Evolutionary conservation across 2,329 filamentous ascomycete species (phyloP).

Genomic region (Colletotrichum sp.): DNA sequence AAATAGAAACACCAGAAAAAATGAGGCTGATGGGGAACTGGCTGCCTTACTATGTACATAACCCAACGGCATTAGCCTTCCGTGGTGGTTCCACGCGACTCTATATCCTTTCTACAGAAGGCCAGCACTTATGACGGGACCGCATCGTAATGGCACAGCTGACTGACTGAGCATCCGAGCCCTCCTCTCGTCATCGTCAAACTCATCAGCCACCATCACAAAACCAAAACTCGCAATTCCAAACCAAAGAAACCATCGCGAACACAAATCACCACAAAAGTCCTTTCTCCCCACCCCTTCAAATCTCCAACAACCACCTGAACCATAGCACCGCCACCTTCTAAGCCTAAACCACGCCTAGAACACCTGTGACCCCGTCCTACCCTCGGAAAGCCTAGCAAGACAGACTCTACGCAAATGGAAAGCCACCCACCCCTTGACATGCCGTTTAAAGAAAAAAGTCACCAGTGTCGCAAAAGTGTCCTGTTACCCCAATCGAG

Average conservation of each 20-base stretch:
- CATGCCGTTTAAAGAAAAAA: background rate
- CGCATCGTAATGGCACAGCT: background rate
- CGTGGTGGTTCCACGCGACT: rapidly evolving
- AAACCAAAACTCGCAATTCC: background rate
- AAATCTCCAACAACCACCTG: background rate
- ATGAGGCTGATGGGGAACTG: background rate
- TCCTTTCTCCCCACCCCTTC: background rate
- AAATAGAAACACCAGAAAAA: background rate
- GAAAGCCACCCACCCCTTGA: background rate
- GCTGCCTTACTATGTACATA: background rate
- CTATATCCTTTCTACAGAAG: background rate
- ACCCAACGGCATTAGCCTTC: background rate
- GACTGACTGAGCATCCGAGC: background rate
- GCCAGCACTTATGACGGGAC: background rate
- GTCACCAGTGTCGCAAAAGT: background rate
- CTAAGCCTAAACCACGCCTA: background rate
- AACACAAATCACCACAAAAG: background rate
- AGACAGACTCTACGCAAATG: background rate
- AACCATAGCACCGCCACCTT: background rate
- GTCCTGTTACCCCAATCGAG: background rate
- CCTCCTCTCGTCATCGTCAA: background rate
- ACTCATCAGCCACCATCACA: background rate
- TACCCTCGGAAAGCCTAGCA: background rate
- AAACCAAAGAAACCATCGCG: background rate
- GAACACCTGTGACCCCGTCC: background rate